Evolutionary conservation across 371 early-diverging fungal species (phyloP).

Genomic region (Actinomortierella ambigua): DNA sequence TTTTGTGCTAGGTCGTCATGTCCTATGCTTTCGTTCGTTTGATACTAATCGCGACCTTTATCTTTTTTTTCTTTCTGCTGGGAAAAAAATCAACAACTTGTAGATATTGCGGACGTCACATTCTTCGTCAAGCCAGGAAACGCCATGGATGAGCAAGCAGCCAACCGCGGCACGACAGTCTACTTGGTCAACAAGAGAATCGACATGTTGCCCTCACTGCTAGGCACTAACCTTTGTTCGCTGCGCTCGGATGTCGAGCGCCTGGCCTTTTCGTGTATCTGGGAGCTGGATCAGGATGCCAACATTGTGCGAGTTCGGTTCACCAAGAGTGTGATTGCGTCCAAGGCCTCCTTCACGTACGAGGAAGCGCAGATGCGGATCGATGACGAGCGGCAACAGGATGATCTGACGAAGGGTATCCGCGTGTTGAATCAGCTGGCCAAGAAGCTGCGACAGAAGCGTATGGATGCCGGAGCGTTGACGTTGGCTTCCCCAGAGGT

Average conservation of each 20-base stretch:
- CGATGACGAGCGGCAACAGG: conserved; percentile 84
- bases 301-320: conserved; percentile 78
- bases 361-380: conserved; percentile 96
- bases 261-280: conserved; percentile 87
- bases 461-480: conserved; percentile 83
- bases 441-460: conserved; percentile 78
- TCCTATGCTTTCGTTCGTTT: neutral
- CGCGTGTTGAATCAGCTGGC: conserved; percentile 86
- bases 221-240: conserved; percentile 94
- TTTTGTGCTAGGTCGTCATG: neutral
- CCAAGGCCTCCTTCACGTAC: conserved; percentile 95
- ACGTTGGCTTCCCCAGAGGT: conserved; percentile 90
- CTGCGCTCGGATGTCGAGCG: conserved; percentile 90
- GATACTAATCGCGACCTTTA: neutral
- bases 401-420: conserved; percentile 84
- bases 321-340: conserved; percentile 92
- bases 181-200: conserved; percentile 96
- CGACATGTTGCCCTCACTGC: conserved; percentile 93
- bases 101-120: conserved; percentile 98
- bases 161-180: conserved; percentile 91
- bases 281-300: conserved; percentile 79
- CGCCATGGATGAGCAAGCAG: conserved; percentile 90
- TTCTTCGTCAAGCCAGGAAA: conserved; percentile 90
- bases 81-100: neutral
- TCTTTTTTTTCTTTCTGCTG: too few relatives aligned